Evolutionary conservation across 2,329 filamentous ascomycete species (phyloP), one percentile per base, ranked within the genome.

Genomic region (Ceratocystis eucalypticola): DNA sequence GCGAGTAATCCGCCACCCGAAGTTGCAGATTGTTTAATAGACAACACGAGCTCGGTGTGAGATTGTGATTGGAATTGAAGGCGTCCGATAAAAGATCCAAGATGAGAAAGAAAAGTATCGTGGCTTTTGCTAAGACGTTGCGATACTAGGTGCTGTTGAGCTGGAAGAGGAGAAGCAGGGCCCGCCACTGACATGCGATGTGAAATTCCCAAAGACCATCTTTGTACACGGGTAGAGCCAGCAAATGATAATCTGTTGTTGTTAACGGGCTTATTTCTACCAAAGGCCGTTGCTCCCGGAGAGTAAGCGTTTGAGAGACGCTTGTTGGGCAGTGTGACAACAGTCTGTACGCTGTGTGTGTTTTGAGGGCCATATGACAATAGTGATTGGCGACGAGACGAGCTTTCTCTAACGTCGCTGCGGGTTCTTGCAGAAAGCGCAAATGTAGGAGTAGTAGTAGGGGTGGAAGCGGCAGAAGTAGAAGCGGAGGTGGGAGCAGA

Each of bases 51-150:
- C 74, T 96, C 91, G 0, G 88, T 84, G 7, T 91, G 88, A 6
- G 91, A 94, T 69, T 94, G 88, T n/a, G 92, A 94, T 74, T 96
- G 91, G 68, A 96, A 80, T 75, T 96, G 91, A 66, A 96, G 82
- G 46, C 85, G 81, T 17, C 94, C 94, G 73, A 97, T 93, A 74
- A 97, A 96, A 3, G 91, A 95, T 63, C 90, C 93, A 64, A 99
- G 84, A 72, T 92, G 88, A 5, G 92, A 94, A 65, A 99, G 79
- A 72, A 97, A 96, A 6, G 84, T 84, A 76, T 97, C 92, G 76
- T 96, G 91, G 63, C 86, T 88, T 62, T 83, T 80, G 71, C 85
- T 88, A 62, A 97, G 82, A 70, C 87, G 87, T 74, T 92, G 88
- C 1, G 92, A 96, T 44, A 94, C 89, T 68, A 96, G 80, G 71